These are phyloP conservation scores for Penicillium sclerotiorum DNA, from an alignment of 2,329 filamentous ascomycete species.

Conservation along the genomic window DNA sequence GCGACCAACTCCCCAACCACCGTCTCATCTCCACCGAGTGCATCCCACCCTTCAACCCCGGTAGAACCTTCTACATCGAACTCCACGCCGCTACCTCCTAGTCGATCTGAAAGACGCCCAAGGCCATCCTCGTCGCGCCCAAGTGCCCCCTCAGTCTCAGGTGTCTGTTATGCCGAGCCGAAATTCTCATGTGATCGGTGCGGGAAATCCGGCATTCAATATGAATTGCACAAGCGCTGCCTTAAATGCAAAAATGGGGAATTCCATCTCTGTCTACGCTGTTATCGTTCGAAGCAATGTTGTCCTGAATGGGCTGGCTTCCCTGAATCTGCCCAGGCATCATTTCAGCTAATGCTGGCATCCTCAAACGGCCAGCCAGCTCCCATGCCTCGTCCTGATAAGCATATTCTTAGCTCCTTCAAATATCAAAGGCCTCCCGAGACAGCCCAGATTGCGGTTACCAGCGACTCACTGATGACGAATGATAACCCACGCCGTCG, in stretches of 20 bases:
- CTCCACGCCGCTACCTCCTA: constrained; percentile 25
- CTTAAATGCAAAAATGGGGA: constrained; percentile 67
- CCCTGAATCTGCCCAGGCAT: constrained; percentile 68
- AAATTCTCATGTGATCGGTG: constrained; percentile 75
- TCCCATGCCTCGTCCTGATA: constrained; percentile 29
- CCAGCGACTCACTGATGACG: constrained; percentile 56
- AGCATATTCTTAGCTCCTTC: constrained; percentile 54
- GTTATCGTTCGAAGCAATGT: constrained; percentile 75
- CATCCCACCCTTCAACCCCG: constrained; percentile 6
- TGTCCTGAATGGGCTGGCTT: constrained; percentile 91
- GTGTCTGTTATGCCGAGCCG: constrained; percentile 65
- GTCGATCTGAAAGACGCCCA: constrained; percentile 25
- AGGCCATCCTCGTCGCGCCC: constrained; percentile 36
- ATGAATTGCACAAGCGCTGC: constrained; percentile 86
- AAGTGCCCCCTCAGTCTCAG: constrained; percentile 27
- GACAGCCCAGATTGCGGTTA: constrained; percentile 28
- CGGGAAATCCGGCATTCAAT: constrained; percentile 71
- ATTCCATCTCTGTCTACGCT: constrained; percentile 79
- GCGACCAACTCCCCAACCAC: constrained; percentile 28
- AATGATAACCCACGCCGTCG: constrained; percentile 68
- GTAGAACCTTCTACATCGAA: constrained; percentile 9
- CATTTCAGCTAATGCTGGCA: constrained; percentile 61
- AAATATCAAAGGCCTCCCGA: constrained; percentile 37
- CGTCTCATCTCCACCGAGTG: constrained; percentile 6
- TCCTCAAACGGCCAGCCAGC: constrained; percentile 25